Conservation (phyloP, 495 filamentous ascomycete species). For the Penicillium canariense region DNA sequence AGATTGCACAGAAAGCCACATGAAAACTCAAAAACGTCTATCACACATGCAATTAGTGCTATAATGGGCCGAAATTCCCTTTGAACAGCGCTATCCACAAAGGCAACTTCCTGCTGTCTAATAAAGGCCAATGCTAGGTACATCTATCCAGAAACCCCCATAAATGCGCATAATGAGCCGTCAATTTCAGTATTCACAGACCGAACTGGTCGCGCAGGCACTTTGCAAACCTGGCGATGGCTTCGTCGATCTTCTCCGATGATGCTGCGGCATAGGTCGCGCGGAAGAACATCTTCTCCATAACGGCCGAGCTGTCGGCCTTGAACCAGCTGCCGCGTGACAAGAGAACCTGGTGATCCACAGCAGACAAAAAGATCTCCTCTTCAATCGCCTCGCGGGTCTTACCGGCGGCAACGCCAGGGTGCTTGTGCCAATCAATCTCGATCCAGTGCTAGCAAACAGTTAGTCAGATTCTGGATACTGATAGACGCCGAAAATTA, state of each 20-base stretch:
- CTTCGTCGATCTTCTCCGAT: constrained; percentile 71
- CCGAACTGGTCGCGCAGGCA: constrained; percentile 66
- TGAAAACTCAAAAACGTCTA: neutral
- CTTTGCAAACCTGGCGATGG: constrained; percentile 70
- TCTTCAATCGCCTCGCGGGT: constrained; percentile 73
- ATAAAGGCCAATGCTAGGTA: neutral
- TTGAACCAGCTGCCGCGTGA: constrained; percentile 88
- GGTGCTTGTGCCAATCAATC: constrained; percentile 74
- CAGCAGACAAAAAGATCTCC: constrained; percentile 71
- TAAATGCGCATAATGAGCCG: too few species aligned
- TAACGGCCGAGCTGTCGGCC: constrained; percentile 50
- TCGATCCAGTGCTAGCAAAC: constrained; percentile 72
- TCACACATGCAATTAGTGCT: neutral
- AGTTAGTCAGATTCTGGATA: constrained; percentile 9
- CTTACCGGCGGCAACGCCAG: constrained; percentile 51
- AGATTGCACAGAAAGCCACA: too few species aligned
- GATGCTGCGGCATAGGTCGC: constrained; percentile 84
- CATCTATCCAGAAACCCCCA: neutral
- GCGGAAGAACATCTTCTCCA: constrained; percentile 72
- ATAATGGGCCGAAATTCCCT: neutral
- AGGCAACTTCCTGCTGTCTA: neutral
- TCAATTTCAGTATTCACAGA: constrained; percentile 18
- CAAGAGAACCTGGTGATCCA: constrained; percentile 70
- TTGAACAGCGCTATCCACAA: neutral
- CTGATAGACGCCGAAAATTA: neutral